Evolutionary conservation across 495 filamentous ascomycete species (phyloP).

Genomic region (Parathielavia hyrcaniae): DNA sequence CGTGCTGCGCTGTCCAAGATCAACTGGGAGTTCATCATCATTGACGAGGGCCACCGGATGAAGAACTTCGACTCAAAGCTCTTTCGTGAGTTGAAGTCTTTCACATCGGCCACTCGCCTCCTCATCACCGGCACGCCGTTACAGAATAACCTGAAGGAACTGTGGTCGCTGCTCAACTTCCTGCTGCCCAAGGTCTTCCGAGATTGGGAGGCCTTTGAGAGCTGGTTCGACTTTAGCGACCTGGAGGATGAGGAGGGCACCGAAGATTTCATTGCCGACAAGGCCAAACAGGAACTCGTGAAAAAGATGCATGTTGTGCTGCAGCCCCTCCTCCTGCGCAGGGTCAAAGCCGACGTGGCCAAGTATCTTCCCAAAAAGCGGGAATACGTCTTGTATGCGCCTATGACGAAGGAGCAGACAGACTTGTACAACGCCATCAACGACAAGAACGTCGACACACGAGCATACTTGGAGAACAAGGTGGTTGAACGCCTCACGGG

Average conservation of each 20-base stretch:
- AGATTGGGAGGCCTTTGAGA: slow-evolving; percentile 81
- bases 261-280: slow-evolving; percentile 64
- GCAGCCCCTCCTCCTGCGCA: slow-evolving; percentile 81
- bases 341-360: slow-evolving; percentile 91
- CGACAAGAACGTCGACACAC: slow-evolving; percentile 62
- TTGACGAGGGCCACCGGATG: slow-evolving; percentile 95
- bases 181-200: slow-evolving; percentile 87
- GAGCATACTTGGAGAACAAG: slow-evolving; percentile 77
- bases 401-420: slow-evolving; percentile 77
- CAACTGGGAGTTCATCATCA: slow-evolving; percentile 94
- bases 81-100: slow-evolving; percentile 78
- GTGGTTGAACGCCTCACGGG: slow-evolving; percentile 62
- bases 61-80: slow-evolving; percentile 95
- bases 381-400: slow-evolving; percentile 91
- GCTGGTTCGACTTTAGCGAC: slow-evolving; percentile 93
- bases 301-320: slow-evolving; percentile 86
- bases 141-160: slow-evolving; percentile 90
- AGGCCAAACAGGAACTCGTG: slow-evolving; percentile 75
- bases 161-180: slow-evolving; percentile 95
- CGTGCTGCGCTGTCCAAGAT: slow-evolving; percentile 70
- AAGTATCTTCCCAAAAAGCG: slow-evolving; percentile 86
- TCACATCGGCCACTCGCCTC: slow-evolving; percentile 80
- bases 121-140: slow-evolving; percentile 93
- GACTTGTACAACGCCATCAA: slow-evolving; percentile 84
- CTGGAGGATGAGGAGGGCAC: slow-evolving; percentile 68